These are phyloP conservation scores for Saccharomycopsis vini DNA, from an alignment of 805 yeast genomes.

Conservation along the genomic window DNA sequence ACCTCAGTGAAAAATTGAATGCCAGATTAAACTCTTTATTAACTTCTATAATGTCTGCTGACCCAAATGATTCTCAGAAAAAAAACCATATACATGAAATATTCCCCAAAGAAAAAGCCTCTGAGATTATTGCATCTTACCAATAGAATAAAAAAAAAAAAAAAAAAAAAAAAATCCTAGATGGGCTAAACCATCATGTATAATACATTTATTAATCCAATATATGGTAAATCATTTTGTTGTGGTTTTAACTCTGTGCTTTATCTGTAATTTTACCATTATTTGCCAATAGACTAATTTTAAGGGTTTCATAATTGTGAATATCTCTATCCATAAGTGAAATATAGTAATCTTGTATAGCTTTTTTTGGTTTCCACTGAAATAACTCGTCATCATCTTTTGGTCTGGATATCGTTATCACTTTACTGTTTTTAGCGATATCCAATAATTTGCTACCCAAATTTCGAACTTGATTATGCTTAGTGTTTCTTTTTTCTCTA, in stretches of 20 bases:
- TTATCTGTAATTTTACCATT: too few species aligned
- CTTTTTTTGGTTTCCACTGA: slow-evolving; percentile 5
- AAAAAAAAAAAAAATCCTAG: too few species aligned
- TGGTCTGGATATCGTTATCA: neutral
- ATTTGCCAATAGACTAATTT: too few species aligned
- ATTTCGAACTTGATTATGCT: neutral
- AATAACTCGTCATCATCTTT: slow-evolving; percentile 2
- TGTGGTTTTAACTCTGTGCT: too few species aligned
- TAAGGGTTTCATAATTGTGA: neutral
- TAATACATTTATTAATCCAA: too few species aligned
- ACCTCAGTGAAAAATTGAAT: slow-evolving; percentile 17
- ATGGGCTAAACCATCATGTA: too few species aligned
- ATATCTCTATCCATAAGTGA: neutral
- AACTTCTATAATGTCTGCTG: slow-evolving; percentile 52
- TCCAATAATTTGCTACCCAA: neutral
- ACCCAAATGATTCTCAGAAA: too few species aligned
- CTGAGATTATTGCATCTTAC: slow-evolving; percentile 5
- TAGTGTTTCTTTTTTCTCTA: neutral
- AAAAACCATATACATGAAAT: slow-evolving; percentile 29
- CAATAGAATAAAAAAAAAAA: too few species aligned
- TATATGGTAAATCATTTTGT: too few species aligned
- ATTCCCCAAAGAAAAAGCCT: neutral
- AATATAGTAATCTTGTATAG: neutral
- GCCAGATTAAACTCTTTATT: slow-evolving; percentile 49
- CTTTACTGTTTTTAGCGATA: neutral